Evolutionary conservation across 116 monocot species (phyloP).

Genomic region (Thalassia testudinum): DNA sequence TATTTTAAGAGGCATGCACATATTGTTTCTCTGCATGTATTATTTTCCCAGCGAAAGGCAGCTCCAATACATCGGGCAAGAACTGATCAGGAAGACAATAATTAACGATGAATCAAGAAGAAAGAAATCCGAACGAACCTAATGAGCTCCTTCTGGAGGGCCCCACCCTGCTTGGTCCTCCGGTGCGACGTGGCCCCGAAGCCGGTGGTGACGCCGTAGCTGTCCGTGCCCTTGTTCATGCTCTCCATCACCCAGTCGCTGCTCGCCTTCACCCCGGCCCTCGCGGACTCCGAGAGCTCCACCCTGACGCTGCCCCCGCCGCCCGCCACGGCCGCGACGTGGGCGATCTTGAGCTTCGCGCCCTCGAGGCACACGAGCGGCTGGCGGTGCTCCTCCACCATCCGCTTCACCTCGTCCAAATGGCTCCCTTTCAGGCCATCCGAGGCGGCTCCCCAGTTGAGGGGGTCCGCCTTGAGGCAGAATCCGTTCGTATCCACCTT

Average conservation of each 20-base stretch:
- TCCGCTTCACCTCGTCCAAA: slow-evolving; percentile 42
- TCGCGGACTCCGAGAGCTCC: slow-evolving; percentile 32
- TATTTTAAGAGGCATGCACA: too few species aligned
- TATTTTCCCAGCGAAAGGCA: too few species aligned
- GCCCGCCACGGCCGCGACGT: slow-evolving; percentile 37
- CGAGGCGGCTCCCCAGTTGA: slow-evolving; percentile 34
- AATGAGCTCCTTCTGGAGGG: slow-evolving; percentile 46
- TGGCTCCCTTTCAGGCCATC: slow-evolving; percentile 33
- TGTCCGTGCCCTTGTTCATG: slow-evolving; percentile 45
- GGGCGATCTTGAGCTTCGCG: slow-evolving; percentile 26
- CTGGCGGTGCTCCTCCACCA: slow-evolving; percentile 35
- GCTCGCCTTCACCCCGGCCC: slow-evolving; percentile 40
- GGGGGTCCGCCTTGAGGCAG: slow-evolving; percentile 28
- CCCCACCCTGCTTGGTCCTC: slow-evolving; percentile 34
- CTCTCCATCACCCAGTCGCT: slow-evolving; percentile 54
- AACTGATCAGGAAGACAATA: too few species aligned
- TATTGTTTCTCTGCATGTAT: too few species aligned
- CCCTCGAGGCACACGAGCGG: slow-evolving; percentile 29
- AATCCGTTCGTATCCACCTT: slow-evolving; percentile 4
- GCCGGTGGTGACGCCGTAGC: slow-evolving; percentile 61
- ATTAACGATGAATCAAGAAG: not conserved
- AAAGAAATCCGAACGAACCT: slow-evolving; percentile 7
- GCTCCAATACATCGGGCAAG: too few species aligned
- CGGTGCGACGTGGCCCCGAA: slow-evolving; percentile 48
- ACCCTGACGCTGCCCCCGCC: slow-evolving; percentile 6